Base-by-base conservation (phyloP, 129 eudicot genomes). In the Sambucus nigra region DNA sequence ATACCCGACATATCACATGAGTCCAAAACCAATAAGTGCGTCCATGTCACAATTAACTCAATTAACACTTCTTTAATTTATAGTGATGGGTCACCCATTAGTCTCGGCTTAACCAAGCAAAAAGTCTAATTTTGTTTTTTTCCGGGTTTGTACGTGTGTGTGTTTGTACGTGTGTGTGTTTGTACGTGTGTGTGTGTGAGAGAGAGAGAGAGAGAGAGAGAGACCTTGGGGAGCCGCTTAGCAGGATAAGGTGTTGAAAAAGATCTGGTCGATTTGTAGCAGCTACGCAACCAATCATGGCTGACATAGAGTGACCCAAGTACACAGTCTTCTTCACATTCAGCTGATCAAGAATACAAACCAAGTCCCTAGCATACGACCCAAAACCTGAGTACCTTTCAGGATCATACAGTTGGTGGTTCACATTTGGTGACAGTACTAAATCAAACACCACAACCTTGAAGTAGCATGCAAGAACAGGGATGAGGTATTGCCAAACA, bases 371-470 rank as follows among this genome's bases (percentile, higher is more conserved):
- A 7, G 60, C 60, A 33, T 55, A 33, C 7, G 45, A 31, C 16
- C 46, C 21, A 17, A 55, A 55, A 11, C 26, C 5, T 9, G 60
- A 55, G 46, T 55, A 55, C 60, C 17, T 55, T 7, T 29, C 20
- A 2, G 60, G 25, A 31, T 33, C 26, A 33, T 55, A 55, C 25
- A 55, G 46, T 8, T 29, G 8, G 3, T 46, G 60, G 4, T 16
- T 18, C 10, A 55, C 60, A 31, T 54, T 18, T 4, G 45, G 44
- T 14, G 60, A 29, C 46, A 55, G 4, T 7, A 29, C 60, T 16
- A 55, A 29, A 19, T 55, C 46, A 33, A 55, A 55, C 33, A 55
- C 45, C 47, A 55, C 44, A n/a, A 55, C 25, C 60, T 55, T 55
- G 15, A 55, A 55, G 26, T 19, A 55, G 60, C 23, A 55, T 13